Percentiles rank a stretch among this genome's conserved stretches.
Evolutionary conservation across 768 basidiomycete species (phyloP).

Genomic region (Pleurotus pulmonarius): DNA sequence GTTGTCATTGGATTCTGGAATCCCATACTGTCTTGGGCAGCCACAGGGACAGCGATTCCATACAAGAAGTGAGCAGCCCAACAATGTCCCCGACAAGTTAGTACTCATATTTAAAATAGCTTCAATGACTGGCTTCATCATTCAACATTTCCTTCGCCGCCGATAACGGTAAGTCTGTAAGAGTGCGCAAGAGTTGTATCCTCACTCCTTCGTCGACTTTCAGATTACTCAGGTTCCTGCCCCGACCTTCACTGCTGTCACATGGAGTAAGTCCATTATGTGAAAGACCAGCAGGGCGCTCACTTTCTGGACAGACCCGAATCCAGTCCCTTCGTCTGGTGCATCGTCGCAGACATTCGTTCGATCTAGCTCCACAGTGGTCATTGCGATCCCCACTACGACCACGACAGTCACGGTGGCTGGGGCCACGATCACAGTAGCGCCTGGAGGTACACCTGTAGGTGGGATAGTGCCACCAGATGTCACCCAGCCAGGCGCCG

Average conservation of each 20-base stretch:
- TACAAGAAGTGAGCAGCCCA: constrained; percentile 8
- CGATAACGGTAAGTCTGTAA: neutral
- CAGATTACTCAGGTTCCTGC: constrained; percentile 1
- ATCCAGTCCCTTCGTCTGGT: neutral
- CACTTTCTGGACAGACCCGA: neutral
- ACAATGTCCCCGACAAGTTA: neutral
- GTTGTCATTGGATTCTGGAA: constrained; percentile 9
- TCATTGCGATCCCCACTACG: neutral
- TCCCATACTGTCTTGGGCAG: constrained; percentile 8
- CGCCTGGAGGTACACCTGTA: constrained; percentile 3
- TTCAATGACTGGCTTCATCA: constrained; percentile 13
- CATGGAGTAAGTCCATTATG: constrained; percentile 8
- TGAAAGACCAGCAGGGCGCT: neutral
- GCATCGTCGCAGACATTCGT: neutral
- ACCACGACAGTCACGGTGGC: neutral
- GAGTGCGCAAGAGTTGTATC: too few species aligned
- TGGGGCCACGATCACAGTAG: constrained; percentile 1
- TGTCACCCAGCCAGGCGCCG: neutral
- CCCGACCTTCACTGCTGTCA: neutral
- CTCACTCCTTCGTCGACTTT: too few species aligned
- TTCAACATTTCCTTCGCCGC: constrained; percentile 5
- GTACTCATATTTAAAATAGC: neutral
- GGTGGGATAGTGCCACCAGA: neutral
- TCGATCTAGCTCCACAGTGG: neutral
- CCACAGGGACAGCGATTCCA: constrained; percentile 9